A percentile compares a stretch with the other conserved stretches of the same genome.
These are phyloP conservation scores for Pseudogymnoascus sp. DNA, from an alignment of 2,329 filamentous ascomycete genomes.

Conservation along the genomic window DNA sequence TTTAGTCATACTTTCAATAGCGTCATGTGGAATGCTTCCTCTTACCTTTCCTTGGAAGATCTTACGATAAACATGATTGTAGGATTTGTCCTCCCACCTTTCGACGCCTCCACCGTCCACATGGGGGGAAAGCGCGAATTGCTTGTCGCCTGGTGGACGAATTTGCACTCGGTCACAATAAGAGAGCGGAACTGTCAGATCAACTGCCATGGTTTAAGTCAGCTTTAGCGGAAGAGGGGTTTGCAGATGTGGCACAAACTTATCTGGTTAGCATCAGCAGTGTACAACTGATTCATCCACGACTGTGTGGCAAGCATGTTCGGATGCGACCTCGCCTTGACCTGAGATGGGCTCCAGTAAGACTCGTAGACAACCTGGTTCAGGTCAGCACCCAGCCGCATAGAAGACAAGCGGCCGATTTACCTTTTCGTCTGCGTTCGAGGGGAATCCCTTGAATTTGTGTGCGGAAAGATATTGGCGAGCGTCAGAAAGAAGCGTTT, in stretches of 20 bases:
- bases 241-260: slow-evolving; percentile 40
- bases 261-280: slow-evolving; percentile 42
- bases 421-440: slow-evolving; percentile 32
- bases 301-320: slow-evolving; percentile 52
- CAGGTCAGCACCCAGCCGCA: slow-evolving; percentile 46
- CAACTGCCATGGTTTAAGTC: slow-evolving; percentile 41
- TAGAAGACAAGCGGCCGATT: slow-evolving; percentile 51
- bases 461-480: neutral
- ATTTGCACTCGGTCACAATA: slow-evolving; percentile 67
- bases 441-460: neutral
- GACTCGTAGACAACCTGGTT: slow-evolving; percentile 64
- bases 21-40: slow-evolving; percentile 52
- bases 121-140: slow-evolving; percentile 63
- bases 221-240: neutral
- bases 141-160: slow-evolving; percentile 58
- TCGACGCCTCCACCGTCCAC: slow-evolving; percentile 66
- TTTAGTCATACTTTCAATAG: slow-evolving; percentile 52
- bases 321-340: slow-evolving; percentile 56
- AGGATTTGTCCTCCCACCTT: slow-evolving; percentile 62
- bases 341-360: slow-evolving; percentile 63
- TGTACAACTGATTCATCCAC: slow-evolving; percentile 46
- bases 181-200: slow-evolving; percentile 51
- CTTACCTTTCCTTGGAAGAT: slow-evolving; percentile 68
- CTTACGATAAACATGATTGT: slow-evolving; percentile 61
- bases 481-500: neutral